Percentiles rank a stretch among this genome's conserved stretches.
Evolutionary conservation across 139 green algal genomes (phyloP).

Genomic region (Chlamydomonas eustigma): DNA sequence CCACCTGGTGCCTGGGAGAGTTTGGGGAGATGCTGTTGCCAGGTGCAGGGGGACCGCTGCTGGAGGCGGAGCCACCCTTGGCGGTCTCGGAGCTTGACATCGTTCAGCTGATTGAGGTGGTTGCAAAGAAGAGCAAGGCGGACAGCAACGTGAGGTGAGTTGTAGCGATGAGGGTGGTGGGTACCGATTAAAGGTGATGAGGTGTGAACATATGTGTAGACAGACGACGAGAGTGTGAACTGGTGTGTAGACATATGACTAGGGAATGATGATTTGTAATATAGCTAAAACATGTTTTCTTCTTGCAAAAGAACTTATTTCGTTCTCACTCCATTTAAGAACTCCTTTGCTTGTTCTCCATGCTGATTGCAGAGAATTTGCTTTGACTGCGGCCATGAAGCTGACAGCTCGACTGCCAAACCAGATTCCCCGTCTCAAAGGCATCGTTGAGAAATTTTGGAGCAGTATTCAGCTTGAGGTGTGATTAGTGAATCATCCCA

Average conservation of each 20-base stretch:
- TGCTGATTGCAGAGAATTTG: constrained; percentile 42
- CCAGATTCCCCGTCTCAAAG: not conserved
- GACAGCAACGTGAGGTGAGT: not conserved
- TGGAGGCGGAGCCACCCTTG: constrained; percentile 63
- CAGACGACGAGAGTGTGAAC: too few species aligned
- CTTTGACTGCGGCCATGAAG: constrained; percentile 84
- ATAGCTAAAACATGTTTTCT: too few species aligned
- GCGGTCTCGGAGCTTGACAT: constrained; percentile 49
- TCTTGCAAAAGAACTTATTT: too few species aligned
- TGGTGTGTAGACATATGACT: too few species aligned
- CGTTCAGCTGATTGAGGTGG: constrained; percentile 47
- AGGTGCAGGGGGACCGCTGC: constrained; percentile 30
- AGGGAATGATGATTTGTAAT: too few species aligned
- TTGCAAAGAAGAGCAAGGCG: constrained; percentile 25
- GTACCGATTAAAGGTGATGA: too few species aligned
- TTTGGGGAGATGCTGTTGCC: constrained; percentile 86
- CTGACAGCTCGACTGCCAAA: constrained; percentile 62
- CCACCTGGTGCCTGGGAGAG: constrained; percentile 85
- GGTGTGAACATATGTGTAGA: too few species aligned
- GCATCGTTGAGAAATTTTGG: not conserved
- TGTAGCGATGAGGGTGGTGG: too few species aligned
- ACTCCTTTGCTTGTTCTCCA: not conserved
- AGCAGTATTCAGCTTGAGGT: constrained; percentile 63
- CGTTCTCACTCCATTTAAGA: too few species aligned
- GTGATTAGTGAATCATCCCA: too few species aligned